A percentile compares a stretch with the other conserved stretches of the same genome.
Evolutionary conservation across 164 flowering plant species (phyloP).

Genomic region (Magnolia kwangsiensis): DNA sequence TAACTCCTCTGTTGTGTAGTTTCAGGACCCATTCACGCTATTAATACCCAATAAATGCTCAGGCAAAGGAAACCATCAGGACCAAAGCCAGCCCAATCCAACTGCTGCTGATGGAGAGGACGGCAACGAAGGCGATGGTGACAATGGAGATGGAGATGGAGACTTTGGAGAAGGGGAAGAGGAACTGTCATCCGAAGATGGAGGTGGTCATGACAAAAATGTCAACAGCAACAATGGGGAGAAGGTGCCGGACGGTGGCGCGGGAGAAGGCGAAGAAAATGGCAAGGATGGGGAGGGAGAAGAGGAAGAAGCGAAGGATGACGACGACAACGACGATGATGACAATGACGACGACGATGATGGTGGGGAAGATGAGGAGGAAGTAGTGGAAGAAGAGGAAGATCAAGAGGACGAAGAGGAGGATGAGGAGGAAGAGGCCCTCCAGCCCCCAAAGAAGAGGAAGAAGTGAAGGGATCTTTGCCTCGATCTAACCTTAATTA

Average conservation of each 20-base stretch:
- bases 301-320: conserved; percentile 4
- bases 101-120: conserved; percentile 29
- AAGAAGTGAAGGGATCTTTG: conserved; percentile 32
- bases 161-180: conserved; percentile 37
- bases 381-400: conserved; percentile 15
- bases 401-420: conserved; percentile 30
- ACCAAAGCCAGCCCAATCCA: conserved; percentile 15
- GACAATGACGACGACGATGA: neutral
- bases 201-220: conserved; percentile 23
- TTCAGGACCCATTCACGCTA: conserved; percentile 22
- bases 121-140: conserved; percentile 17
- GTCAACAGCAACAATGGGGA: conserved; percentile 20
- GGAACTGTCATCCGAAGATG: conserved; percentile 17
- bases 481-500: neutral
- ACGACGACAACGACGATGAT: conserved; percentile 4
- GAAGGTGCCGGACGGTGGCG: conserved; percentile 25
- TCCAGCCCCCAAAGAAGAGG: conserved; percentile 59
- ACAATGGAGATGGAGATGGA: conserved; percentile 22
- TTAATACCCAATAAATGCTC: conserved; percentile 7
- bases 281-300: conserved; percentile 12
- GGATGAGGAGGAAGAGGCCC: conserved; percentile 49
- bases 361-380: conserved; percentile 23
- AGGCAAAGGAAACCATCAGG: conserved; percentile 12
- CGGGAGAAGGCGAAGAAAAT: conserved; percentile 24
- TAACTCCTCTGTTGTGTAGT: conserved; percentile 3